phyloP scores from a whole-genome alignment of 2,329 filamentous ascomycete genomes.

The Arthrinium puccinioides region DNA sequence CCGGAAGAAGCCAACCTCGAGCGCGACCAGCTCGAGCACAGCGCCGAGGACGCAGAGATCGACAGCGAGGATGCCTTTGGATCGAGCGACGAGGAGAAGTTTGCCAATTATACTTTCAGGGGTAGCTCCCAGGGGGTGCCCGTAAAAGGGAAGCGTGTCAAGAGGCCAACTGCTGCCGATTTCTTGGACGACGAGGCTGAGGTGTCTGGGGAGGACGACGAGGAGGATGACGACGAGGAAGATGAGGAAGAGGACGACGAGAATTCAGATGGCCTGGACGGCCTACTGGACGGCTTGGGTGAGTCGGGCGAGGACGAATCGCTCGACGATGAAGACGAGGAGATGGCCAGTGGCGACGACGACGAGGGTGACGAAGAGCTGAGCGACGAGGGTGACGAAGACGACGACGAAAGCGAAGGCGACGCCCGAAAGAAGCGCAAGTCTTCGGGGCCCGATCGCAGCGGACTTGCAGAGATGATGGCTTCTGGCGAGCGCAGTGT shows the following conservation, averaged over 20 bases:
- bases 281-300: no score
- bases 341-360: conserved; percentile 23
- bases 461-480: conserved; percentile 54
- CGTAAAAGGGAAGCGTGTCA: conserved; percentile 22
- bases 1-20: conserved; percentile 48
- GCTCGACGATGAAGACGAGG: conserved; percentile 28
- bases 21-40: conserved; percentile 32
- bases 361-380: conserved; percentile 29
- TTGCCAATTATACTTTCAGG: conserved; percentile 63
- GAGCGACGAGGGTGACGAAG: conserved; percentile 11
- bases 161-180: conserved; percentile 46
- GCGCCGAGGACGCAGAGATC: conserved; percentile 52
- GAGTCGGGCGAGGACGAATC: conserved; percentile 15
- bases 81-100: conserved; percentile 76
- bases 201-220: conserved; percentile 22
- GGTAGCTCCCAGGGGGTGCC: conserved; percentile 47
- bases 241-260: conserved; percentile 27
- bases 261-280: conserved; percentile 14
- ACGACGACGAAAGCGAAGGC: conserved; percentile 16
- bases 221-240: conserved; percentile 29
- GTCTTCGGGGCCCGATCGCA: conserved; percentile 20
- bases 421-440: conserved; percentile 21
- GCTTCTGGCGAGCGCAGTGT: conserved; percentile 60
- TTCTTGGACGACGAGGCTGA: conserved; percentile 34
- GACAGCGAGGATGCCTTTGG: conserved; percentile 66